These are phyloP conservation scores for Goffeauzyma gilvescens DNA, from an alignment of 768 basidiomycete species.

Conservation along the genomic window DNA sequence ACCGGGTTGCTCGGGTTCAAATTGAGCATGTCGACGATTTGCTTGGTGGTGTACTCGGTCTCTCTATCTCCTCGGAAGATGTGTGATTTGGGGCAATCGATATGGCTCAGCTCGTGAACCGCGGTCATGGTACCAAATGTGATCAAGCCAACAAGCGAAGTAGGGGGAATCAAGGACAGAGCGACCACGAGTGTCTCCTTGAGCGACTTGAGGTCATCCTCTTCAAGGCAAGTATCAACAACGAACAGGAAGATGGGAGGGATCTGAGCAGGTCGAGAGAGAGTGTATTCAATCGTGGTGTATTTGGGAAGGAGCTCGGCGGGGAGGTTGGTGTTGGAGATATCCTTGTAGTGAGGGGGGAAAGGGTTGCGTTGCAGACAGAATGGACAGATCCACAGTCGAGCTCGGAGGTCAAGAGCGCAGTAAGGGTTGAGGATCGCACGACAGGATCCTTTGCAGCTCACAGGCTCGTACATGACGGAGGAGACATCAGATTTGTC, in stretches of 20 bases:
- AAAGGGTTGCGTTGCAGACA: constrained; percentile 92
- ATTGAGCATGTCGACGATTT: constrained; percentile 95
- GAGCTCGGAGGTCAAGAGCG: constrained; percentile 94
- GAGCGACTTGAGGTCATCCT: constrained; percentile 86
- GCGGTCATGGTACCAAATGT: constrained; percentile 97
- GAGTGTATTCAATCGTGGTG: constrained; percentile 99
- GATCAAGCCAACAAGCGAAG: constrained; percentile 83
- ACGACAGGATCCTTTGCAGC: constrained; percentile 93
- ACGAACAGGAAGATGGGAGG: constrained; percentile 95
- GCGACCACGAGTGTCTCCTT: constrained; percentile 88
- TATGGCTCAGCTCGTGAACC: constrained; percentile 95
- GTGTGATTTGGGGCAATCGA: constrained; percentile 90
- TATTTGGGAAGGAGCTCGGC: constrained; percentile 92
- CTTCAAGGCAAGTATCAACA: constrained; percentile 79
- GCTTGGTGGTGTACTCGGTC: constrained; percentile 80
- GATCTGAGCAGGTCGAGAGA: constrained; percentile 69
- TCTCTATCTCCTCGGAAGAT: constrained; percentile 98
- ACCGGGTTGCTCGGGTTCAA: constrained; percentile 46
- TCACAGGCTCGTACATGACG: constrained; percentile 92
- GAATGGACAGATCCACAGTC: constrained; percentile 99
- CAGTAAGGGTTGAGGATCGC: constrained; percentile 96
- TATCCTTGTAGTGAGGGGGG: constrained; percentile 97
- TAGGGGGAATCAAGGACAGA: constrained; percentile 77
- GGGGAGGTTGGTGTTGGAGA: constrained; percentile 87
- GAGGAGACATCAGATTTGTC: constrained; percentile 82